Evolutionary conservation across 768 basidiomycete species (phyloP).

Genomic region (Holtermanniella nyarrowii): DNA sequence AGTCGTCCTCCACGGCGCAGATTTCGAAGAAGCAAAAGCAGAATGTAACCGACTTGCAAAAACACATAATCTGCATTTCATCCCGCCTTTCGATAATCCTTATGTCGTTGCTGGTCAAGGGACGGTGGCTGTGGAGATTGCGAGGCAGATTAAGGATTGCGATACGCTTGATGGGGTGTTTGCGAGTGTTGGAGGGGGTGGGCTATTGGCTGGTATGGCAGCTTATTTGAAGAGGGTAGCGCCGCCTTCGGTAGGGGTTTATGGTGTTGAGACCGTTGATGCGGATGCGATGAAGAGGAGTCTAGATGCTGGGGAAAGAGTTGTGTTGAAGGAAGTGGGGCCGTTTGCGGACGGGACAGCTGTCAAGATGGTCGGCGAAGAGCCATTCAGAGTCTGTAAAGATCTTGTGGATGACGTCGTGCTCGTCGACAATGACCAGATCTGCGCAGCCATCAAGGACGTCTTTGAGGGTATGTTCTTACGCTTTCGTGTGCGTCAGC

Average conservation of each 20-base stretch:
- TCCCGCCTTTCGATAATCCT: conserved; percentile 96
- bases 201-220: conserved; percentile 77
- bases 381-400: conserved; percentile 86
- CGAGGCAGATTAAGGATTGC: conserved; percentile 76
- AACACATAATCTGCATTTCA: conserved; percentile 68
- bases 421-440: conserved; percentile 83
- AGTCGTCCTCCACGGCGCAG: conserved; percentile 77
- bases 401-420: conserved; percentile 71
- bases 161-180: conserved; percentile 69
- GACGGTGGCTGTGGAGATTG: conserved; percentile 85
- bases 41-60: conserved; percentile 81
- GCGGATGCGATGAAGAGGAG: conserved; percentile 88
- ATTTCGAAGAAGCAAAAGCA: conserved; percentile 92
- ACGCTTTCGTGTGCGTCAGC: neutral
- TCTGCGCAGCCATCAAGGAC: conserved; percentile 98
- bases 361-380: conserved; percentile 87
- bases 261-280: conserved; percentile 89
- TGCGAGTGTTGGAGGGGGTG: conserved; percentile 86
- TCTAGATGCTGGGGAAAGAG: conserved; percentile 66
- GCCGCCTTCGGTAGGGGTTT: conserved; percentile 64
- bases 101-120: conserved; percentile 95
- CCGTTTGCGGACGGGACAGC: conserved; percentile 97
- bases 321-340: conserved; percentile 78
- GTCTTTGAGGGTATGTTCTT: conserved; percentile 74
- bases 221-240: conserved; percentile 91